Percentiles rank a stretch among this genome's conserved stretches.
These are phyloP conservation scores for Asterochloris erici DNA, from an alignment of 139 green algal species.

Conservation along the genomic window DNA sequence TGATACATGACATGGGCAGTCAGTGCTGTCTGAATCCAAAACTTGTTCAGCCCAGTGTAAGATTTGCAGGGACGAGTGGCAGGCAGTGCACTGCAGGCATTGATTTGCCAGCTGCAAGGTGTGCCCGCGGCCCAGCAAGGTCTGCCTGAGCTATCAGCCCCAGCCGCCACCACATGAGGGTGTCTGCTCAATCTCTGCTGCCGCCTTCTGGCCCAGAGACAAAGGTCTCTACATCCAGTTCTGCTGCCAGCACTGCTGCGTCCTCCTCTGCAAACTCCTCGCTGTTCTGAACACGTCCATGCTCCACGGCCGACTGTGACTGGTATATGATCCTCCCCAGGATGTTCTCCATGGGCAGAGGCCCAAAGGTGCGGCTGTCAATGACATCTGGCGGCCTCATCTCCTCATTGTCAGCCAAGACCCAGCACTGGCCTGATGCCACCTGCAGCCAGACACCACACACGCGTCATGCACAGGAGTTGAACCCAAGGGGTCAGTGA, in stretches of 20 bases:
- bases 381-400: constrained; percentile 49
- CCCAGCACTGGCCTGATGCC: constrained; percentile 67
- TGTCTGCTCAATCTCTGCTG: not conserved
- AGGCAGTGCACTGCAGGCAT: too few species aligned
- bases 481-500: too few species aligned
- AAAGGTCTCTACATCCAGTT: constrained; percentile 43
- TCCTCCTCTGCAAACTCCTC: constrained; percentile 32
- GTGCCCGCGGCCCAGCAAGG: too few species aligned
- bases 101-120: too few species aligned
- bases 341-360: constrained; percentile 42
- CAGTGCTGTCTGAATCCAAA: too few species aligned
- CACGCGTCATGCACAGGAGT: too few species aligned
- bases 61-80: too few species aligned
- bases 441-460: constrained; percentile 22
- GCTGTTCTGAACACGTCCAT: constrained; percentile 45
- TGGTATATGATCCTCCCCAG: constrained; percentile 42
- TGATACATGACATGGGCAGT: too few species aligned
- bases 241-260: constrained; percentile 42
- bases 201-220: constrained; percentile 2
- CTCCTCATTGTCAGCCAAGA: constrained; percentile 75
- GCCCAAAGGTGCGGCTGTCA: constrained; percentile 63
- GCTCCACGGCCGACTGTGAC: constrained; percentile 4
- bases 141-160: too few species aligned
- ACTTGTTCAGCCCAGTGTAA: too few species aligned
- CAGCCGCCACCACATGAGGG: not conserved